These are phyloP conservation scores for Quercus agrifolia DNA, from an alignment of 306 rosid species.

Conservation along the genomic window DNA sequence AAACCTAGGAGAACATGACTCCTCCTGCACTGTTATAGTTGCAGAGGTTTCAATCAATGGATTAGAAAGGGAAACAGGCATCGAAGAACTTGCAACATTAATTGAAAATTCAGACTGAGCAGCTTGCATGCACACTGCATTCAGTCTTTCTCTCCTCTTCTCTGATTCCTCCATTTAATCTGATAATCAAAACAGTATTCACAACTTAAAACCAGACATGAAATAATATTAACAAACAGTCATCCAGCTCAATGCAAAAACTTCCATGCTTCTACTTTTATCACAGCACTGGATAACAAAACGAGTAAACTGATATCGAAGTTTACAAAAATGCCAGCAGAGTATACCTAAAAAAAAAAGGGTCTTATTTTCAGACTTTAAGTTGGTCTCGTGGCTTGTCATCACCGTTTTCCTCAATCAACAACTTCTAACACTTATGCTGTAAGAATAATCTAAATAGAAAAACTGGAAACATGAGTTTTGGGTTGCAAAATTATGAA, in stretches of 20 bases:
- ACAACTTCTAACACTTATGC: too few species aligned
- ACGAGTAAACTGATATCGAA: neutral
- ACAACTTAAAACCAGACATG: neutral
- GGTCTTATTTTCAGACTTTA: neutral
- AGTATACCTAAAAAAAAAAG: too few species aligned
- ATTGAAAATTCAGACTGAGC: slow-evolving; percentile 42
- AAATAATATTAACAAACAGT: neutral
- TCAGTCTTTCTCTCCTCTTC: slow-evolving; percentile 70
- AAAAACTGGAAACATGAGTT: too few species aligned
- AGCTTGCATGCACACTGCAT: slow-evolving; percentile 75
- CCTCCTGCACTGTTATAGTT: slow-evolving; percentile 11
- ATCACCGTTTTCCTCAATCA: too few species aligned
- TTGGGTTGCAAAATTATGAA: too few species aligned
- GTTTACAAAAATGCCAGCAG: neutral
- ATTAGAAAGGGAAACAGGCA: slow-evolving; percentile 56
- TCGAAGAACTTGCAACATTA: slow-evolving; percentile 15
- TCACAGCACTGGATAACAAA: neutral
- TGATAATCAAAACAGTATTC: slow-evolving; percentile 12
- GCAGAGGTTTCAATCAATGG: slow-evolving; percentile 58
- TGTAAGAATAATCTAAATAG: too few species aligned
- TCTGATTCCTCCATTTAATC: slow-evolving; percentile 78
- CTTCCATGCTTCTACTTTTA: neutral
- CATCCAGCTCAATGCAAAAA: neutral
- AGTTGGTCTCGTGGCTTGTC: neutral
- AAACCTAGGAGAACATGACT: slow-evolving; percentile 57